phyloP scores from a whole-genome alignment of 1,284 basidiomycete species.

The Pholiota adiposa region DNA sequence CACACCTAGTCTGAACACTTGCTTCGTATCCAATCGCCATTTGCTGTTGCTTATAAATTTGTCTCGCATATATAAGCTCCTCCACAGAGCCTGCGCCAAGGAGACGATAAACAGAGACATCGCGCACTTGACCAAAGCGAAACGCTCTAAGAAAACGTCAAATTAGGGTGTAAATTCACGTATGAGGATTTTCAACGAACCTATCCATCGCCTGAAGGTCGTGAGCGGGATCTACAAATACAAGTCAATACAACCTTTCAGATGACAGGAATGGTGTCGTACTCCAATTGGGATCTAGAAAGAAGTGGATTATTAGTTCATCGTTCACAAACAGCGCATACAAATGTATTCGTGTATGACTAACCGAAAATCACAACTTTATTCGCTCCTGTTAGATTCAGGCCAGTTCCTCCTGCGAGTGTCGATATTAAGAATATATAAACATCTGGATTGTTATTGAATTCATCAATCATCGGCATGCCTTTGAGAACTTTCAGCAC shows the following conservation, averaged over 20 bases:
- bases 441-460: conserved; percentile 74
- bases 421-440: conserved; percentile 85
- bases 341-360: conserved; percentile 19
- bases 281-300: conserved; percentile 88
- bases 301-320: neutral
- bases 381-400: conserved; percentile 79
- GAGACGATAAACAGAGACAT: conserved; percentile 85
- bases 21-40: conserved; percentile 88
- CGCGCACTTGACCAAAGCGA: conserved; percentile 85
- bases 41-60: conserved; percentile 89
- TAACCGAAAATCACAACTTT: conserved; percentile 86
- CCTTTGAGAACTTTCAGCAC: conserved; percentile 46
- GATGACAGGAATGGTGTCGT: conserved; percentile 27
- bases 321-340: no score
- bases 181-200: conserved; percentile 19
- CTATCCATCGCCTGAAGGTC: conserved; percentile 90
- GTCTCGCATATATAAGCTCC: conserved; percentile 83
- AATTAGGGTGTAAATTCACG: neutral
- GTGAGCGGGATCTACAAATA: conserved; percentile 73
- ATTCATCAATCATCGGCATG: conserved; percentile 81
- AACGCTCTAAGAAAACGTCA: conserved; percentile 56
- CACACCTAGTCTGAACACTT: conserved; percentile 75
- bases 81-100: conserved; percentile 88
- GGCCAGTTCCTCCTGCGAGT: conserved; percentile 74
- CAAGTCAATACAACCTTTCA: conserved; percentile 1